Evolutionary conservation across 164 flowering plant species (phyloP), one percentile per base, ranked within the genome.

Genomic region (Kingdonia uniflora): DNA sequence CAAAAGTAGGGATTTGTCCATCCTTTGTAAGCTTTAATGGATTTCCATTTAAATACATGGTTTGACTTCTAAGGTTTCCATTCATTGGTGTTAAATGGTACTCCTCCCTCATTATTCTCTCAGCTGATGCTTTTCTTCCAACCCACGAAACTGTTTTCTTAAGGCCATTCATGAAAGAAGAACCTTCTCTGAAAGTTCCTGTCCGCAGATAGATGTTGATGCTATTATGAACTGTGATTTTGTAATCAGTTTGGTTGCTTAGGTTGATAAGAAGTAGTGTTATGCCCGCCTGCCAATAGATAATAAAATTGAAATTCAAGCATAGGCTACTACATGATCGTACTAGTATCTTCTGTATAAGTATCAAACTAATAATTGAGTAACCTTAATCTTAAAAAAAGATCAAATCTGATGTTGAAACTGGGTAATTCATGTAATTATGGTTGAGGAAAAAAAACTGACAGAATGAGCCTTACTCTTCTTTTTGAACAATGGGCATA

Each of bases 401-500:
- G 35, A 29, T 29, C 35, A 29, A 29, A 4, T 29, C 4, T 3
- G 8, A 29, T 29, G 35, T 29, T 3, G 35, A 29, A n/a, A n/a
- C n/a, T n/a, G n/a, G n/a, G n/a, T n/a, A n/a, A n/a, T n/a, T n/a
- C n/a, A n/a, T n/a, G n/a, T n/a, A n/a, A n/a, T n/a, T n/a, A n/a
- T n/a, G n/a, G n/a, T n/a, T n/a, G n/a, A n/a, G n/a, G n/a, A 29
- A 3, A 29, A 4, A 29, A 29, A 29, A 8, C 8, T 29, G 4
- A 29, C n/a, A n/a, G n/a, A 13, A 21, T 47, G 51, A n/a, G 26
- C 38, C 91, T 75, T 71, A 92, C 98, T 61, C 74, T 76, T 74
- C 70, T 74, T 73, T 77, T 92, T 15, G 96, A 66, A 65, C 98
- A 92, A 70, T 88, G 98, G 21, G 91, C 96, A 70, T 92, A 92